Conservation (phyloP, 331 rosid genomes). For the Arachis monticola region DNA sequence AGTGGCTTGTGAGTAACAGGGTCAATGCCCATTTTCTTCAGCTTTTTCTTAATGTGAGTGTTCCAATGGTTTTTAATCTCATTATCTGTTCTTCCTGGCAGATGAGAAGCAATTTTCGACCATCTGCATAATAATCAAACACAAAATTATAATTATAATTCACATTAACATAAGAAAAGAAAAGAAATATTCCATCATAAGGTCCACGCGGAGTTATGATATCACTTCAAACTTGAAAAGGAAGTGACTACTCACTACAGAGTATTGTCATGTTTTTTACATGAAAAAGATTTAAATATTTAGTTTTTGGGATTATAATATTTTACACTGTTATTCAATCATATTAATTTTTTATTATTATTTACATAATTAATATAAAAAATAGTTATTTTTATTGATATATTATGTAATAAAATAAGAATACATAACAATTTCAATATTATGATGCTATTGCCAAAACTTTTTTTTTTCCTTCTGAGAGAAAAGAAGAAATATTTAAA, state of each 20-base stretch:
- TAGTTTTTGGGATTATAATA: too few species aligned
- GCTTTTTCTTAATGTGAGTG: slow-evolving; percentile 87
- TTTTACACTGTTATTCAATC: too few species aligned
- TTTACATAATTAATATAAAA: too few species aligned
- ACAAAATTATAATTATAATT: background rate
- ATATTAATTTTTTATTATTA: too few species aligned
- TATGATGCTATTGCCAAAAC: too few species aligned
- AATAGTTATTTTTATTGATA: too few species aligned
- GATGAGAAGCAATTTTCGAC: slow-evolving; percentile 93
- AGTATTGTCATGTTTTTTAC: slow-evolving; percentile 6
- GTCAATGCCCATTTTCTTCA: slow-evolving; percentile 86
- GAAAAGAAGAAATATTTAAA: background rate
- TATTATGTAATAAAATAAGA: too few species aligned
- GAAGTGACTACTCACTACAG: slow-evolving; percentile 38
- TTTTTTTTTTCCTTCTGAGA: too few species aligned
- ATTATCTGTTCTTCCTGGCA: slow-evolving; percentile 92
- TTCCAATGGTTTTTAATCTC: slow-evolving; percentile 95
- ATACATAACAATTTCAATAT: too few species aligned
- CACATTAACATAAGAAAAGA: too few species aligned
- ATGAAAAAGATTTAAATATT: background rate
- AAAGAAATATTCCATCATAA: background rate
- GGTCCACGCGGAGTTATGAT: slow-evolving; percentile 6
- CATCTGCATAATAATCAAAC: slow-evolving; percentile 52
- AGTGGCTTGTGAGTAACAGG: slow-evolving; percentile 77
- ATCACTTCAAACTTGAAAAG: slow-evolving; percentile 12